These are phyloP conservation scores for Gossypium gossypioides DNA, from an alignment of 441 rosid genomes.

Conservation along the genomic window DNA sequence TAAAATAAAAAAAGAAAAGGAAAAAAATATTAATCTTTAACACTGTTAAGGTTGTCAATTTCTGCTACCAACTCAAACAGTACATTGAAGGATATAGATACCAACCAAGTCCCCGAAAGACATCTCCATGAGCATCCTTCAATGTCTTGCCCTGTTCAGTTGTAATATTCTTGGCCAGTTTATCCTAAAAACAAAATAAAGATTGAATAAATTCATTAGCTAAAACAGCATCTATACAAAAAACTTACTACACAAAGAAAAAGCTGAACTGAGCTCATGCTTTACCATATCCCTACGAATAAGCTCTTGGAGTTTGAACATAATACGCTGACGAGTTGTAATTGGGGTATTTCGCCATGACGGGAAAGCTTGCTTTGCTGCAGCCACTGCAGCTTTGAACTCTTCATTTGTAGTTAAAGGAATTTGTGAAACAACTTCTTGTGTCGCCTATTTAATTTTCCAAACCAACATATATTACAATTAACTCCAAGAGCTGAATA, in stretches of 20 bases:
- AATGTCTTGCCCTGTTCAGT: slow-evolving; percentile 88
- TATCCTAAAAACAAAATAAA: slow-evolving; percentile 39
- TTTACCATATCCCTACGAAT: slow-evolving; percentile 69
- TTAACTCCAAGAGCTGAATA: not conserved
- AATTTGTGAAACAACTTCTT: slow-evolving; percentile 72
- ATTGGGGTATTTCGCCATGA: slow-evolving; percentile 78
- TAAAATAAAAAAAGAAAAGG: not conserved
- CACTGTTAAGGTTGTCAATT: not conserved
- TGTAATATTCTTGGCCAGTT: slow-evolving; percentile 76
- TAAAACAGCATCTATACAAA: not conserved
- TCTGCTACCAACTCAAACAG: slow-evolving; percentile 2
- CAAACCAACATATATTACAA: not conserved
- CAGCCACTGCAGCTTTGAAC: slow-evolving; percentile 74
- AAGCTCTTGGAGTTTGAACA: slow-evolving; percentile 88
- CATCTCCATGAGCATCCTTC: slow-evolving; percentile 91
- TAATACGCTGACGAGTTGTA: slow-evolving; percentile 71
- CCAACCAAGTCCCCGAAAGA: slow-evolving; percentile 83
- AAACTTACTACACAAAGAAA: slow-evolving; percentile 4
- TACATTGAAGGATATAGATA: not conserved
- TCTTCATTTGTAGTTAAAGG: slow-evolving; percentile 81
- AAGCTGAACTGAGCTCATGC: slow-evolving; percentile 1
- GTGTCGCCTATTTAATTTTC: slow-evolving; percentile 55
- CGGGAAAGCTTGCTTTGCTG: slow-evolving; percentile 76
- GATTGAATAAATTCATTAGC: not conserved
- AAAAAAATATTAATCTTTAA: not conserved